These are phyloP conservation scores for Trichophyton verrucosum DNA, from an alignment of 2,329 filamentous ascomycete genomes.

Conservation along the genomic window DNA sequence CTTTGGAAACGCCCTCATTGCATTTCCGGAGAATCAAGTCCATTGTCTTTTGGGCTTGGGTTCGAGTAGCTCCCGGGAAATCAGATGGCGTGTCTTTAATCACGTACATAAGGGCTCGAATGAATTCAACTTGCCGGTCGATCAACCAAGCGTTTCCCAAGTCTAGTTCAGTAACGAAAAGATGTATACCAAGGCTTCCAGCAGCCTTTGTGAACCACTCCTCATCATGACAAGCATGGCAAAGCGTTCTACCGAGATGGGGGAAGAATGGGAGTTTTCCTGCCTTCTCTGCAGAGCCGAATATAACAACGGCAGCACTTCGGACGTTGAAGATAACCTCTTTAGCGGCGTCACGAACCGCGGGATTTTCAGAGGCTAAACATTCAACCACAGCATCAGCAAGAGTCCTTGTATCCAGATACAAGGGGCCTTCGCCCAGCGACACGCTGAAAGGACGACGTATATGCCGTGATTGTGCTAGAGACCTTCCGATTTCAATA, in stretches of 20 bases:
- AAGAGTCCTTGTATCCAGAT: conserved; percentile 73
- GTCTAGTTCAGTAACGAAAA: conserved; percentile 71
- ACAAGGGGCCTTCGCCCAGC: conserved; percentile 74
- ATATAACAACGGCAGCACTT: conserved; percentile 62
- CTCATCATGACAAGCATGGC: conserved; percentile 90
- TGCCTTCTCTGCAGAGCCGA: conserved; percentile 60
- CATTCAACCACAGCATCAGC: conserved; percentile 85
- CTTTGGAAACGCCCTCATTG: conserved; percentile 65
- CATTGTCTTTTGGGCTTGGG: conserved; percentile 70
- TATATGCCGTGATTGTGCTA: conserved; percentile 66
- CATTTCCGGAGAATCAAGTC: conserved; percentile 67
- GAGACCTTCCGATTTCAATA: conserved; percentile 73
- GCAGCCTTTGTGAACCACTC: conserved; percentile 98
- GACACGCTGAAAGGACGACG: conserved; percentile 71
- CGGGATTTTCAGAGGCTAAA: conserved; percentile 68
- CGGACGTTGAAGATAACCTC: conserved; percentile 65
- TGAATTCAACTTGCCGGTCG: conserved; percentile 73
- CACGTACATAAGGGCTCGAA: conserved; percentile 85
- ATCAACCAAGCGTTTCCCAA: conserved; percentile 74
- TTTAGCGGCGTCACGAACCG: conserved; percentile 72
- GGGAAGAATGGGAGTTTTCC: conserved; percentile 73
- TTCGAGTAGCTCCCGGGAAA: conserved; percentile 75
- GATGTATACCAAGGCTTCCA: conserved; percentile 78
- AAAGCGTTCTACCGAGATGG: conserved; percentile 70
- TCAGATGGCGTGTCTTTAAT: conserved; percentile 97